These are phyloP conservation scores for Colletotrichum sp. DNA, from an alignment of 2,329 filamentous ascomycete species.

Conservation along the genomic window DNA sequence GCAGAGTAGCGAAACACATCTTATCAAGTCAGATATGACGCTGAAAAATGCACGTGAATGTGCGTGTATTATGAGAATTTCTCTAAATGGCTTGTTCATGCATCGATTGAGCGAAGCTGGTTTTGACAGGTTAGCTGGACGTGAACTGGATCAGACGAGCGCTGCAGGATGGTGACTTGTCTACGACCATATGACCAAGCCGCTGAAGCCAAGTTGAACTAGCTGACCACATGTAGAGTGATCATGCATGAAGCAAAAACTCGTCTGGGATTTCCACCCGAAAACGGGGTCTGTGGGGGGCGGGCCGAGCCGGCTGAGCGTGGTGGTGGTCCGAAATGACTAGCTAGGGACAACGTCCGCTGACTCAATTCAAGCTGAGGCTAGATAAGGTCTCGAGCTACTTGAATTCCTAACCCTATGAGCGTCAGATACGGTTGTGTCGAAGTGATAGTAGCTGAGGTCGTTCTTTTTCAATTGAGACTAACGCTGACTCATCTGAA, in stretches of 20 bases:
- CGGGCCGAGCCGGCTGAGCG: neutral
- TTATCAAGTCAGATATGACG: neutral
- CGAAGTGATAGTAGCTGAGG: neutral
- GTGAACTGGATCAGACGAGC: neutral
- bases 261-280: neutral
- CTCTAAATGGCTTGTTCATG: neutral
- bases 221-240: neutral
- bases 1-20: neutral
- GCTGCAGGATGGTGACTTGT: neutral
- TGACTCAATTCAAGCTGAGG: neutral
- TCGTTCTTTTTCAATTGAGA: neutral
- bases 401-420: neutral
- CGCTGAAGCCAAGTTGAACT: neutral
- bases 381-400: neutral
- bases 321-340: neutral
- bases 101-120: neutral
- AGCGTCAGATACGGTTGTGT: neutral
- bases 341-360: neutral
- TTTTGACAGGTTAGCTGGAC: neutral
- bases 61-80: fast-evolving
- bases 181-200: neutral
- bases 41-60: neutral
- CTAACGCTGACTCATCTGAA: neutral
- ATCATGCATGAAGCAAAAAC: neutral
- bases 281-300: neutral